Percentiles rank a stretch among this genome's conserved stretches.
These are phyloP conservation scores for Tylopilus rubrobrunneus DNA, from an alignment of 768 basidiomycete genomes.

Conservation along the genomic window DNA sequence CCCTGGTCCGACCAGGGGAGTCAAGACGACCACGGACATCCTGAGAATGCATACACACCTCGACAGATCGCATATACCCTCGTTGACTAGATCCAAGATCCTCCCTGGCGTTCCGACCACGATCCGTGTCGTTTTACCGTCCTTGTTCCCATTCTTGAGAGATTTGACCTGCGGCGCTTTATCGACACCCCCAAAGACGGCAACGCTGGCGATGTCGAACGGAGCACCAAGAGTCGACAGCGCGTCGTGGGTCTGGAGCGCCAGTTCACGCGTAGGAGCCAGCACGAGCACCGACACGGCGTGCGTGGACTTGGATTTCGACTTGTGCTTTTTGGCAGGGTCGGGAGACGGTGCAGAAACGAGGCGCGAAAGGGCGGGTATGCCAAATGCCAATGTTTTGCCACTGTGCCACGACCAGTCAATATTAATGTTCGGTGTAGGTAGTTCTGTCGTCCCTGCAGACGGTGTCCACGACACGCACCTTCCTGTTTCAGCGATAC, in stretches of 20 bases:
- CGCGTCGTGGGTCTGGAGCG: slow-evolving; percentile 90
- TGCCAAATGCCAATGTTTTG: slow-evolving; percentile 94
- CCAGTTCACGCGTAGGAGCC: slow-evolving; percentile 94
- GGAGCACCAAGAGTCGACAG: slow-evolving; percentile 69
- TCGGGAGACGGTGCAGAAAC: slow-evolving; percentile 33
- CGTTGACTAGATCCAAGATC: slow-evolving; percentile 86
- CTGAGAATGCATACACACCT: slow-evolving; percentile 41
- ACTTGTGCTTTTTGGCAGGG: slow-evolving; percentile 25
- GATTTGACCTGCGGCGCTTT: slow-evolving; percentile 78
- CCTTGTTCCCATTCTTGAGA: slow-evolving; percentile 52
- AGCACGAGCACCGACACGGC: slow-evolving; percentile 71
- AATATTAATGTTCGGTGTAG: neutral
- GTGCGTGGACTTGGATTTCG: slow-evolving; percentile 22
- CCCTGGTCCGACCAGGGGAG: too few species aligned
- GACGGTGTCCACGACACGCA: slow-evolving; percentile 22
- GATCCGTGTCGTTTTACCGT: slow-evolving; percentile 58
- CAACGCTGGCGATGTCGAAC: slow-evolving; percentile 76
- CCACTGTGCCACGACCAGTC: slow-evolving; percentile 48
- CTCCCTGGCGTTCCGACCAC: slow-evolving; percentile 96
- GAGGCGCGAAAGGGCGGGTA: slow-evolving; percentile 79
- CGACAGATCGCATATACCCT: slow-evolving; percentile 80
- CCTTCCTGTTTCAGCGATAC: slow-evolving; percentile 96
- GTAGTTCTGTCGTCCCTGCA: neutral
- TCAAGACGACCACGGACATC: too few species aligned
- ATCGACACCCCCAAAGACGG: slow-evolving; percentile 92